phyloP scores from a whole-genome alignment of 2,329 filamentous ascomycete species.

The Monilinia vaccinii-corymbosi region DNA sequence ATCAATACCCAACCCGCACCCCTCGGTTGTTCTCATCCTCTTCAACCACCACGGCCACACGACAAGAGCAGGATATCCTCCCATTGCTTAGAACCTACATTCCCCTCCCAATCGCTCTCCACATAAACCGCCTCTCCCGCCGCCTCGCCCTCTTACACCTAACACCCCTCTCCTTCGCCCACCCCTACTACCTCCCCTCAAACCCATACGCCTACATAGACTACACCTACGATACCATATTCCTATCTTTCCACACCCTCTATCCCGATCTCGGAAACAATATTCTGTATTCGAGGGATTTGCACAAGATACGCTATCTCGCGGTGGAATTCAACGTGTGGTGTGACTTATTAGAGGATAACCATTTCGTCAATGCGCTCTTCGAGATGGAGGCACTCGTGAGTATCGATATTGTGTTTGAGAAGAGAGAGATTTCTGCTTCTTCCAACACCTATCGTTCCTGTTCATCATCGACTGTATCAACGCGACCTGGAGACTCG shows the following conservation, averaged over 20 bases:
- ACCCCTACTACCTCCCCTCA: constrained; percentile 1
- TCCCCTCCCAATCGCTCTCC: background rate
- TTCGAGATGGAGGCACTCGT: constrained; percentile 3
- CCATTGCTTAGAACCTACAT: background rate
- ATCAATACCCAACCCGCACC: background rate
- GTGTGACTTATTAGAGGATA: background rate
- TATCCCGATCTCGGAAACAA: background rate
- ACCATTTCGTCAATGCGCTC: constrained; percentile 2
- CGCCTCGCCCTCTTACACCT: background rate
- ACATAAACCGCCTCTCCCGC: background rate
- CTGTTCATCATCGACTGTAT: background rate
- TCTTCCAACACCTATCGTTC: too few species aligned
- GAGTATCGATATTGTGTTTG: background rate
- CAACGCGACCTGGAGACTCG: background rate
- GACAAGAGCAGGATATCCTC: background rate
- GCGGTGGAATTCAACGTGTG: background rate
- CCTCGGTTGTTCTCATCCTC: background rate
- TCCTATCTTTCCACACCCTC: background rate
- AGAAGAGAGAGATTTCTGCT: background rate
- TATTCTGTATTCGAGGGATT: background rate
- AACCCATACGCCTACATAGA: constrained; percentile 5
- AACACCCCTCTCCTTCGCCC: background rate
- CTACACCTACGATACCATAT: background rate
- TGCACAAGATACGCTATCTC: background rate
- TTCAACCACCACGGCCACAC: background rate